Conservation (phyloP, 371 early-diverging fungal genomes). For the Gilbertella persicaria region DNA sequence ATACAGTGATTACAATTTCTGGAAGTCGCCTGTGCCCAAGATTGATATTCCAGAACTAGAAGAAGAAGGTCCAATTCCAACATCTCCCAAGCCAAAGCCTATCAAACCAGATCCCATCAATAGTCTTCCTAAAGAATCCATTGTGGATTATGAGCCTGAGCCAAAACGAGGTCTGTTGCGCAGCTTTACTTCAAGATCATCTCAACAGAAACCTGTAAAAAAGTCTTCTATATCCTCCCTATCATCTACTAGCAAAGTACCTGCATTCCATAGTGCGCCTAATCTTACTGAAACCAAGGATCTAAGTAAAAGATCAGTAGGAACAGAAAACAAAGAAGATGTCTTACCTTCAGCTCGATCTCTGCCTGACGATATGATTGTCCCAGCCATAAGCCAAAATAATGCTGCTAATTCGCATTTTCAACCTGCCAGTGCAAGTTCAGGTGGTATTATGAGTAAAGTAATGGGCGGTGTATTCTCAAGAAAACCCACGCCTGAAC, state of each 20-base stretch:
- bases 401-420: not conserved
- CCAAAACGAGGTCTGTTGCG: conserved; percentile 29
- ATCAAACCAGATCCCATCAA: conserved; percentile 39
- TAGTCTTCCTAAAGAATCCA: conserved; percentile 23
- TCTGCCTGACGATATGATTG: conserved; percentile 10
- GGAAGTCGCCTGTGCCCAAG: conserved; percentile 64
- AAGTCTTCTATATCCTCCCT: not conserved
- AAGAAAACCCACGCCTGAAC: not conserved
- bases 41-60: conserved; percentile 54
- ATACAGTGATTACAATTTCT: conserved; percentile 87
- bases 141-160: conserved; percentile 15
- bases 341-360: conserved; percentile 4
- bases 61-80: conserved; percentile 12
- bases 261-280: conserved; percentile 9
- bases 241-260: not conserved
- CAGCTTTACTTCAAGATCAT: conserved; percentile 40
- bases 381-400: not conserved
- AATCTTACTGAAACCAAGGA: not conserved
- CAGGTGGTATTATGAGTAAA: conserved; percentile 18
- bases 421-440: not conserved
- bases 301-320: not conserved
- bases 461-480: conserved; percentile 22
- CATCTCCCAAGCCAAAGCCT: conserved; percentile 36
- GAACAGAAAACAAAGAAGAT: not conserved
- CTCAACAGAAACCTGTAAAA: not conserved